A percentile compares a stretch with the other conserved stretches of the same genome.
Evolutionary conservation across 2,329 filamentous ascomycete genomes (phyloP).

Genomic region (Arthrobotrys entomopaga): DNA sequence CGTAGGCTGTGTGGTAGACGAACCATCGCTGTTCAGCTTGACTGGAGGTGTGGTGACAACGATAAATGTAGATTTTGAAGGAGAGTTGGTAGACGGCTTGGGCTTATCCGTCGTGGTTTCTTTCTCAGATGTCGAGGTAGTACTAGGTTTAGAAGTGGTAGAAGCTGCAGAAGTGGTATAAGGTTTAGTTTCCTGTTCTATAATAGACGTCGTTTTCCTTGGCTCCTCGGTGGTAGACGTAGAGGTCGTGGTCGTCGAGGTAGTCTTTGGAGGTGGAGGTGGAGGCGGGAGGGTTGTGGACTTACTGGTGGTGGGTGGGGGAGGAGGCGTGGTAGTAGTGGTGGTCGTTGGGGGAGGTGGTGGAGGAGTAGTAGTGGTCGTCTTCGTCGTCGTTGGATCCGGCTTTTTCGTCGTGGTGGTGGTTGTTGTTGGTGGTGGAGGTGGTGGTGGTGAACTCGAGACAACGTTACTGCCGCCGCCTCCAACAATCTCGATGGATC

Average conservation of each 20-base stretch:
- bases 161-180: neutral
- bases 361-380: conserved; percentile 19
- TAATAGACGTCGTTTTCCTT: neutral
- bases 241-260: neutral
- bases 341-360: conserved; percentile 29
- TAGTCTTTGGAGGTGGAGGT: neutral
- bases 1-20: conserved; percentile 11
- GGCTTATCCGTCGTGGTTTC: conserved; percentile 15
- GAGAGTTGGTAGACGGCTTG: conserved; percentile 9
- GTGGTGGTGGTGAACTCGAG: conserved; percentile 60
- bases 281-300: neutral
- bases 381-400: conserved; percentile 11
- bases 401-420: conserved; percentile 3
- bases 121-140: conserved; percentile 21
- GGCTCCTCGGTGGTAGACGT: conserved; percentile 4
- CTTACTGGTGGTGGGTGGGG: conserved; percentile 33
- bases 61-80: conserved; percentile 18
- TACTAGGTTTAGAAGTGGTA: conserved; percentile 25
- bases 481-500: conserved; percentile 80
- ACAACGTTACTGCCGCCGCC: conserved; percentile 68
- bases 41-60: conserved; percentile 18
- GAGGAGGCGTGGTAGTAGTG: conserved; percentile 29
- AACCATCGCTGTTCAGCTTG: neutral
- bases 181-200: neutral
- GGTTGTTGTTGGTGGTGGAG: conserved; percentile 32